Base-by-base conservation (phyloP, 169 alveolate genomes). In the Neospora caninum region DNA sequence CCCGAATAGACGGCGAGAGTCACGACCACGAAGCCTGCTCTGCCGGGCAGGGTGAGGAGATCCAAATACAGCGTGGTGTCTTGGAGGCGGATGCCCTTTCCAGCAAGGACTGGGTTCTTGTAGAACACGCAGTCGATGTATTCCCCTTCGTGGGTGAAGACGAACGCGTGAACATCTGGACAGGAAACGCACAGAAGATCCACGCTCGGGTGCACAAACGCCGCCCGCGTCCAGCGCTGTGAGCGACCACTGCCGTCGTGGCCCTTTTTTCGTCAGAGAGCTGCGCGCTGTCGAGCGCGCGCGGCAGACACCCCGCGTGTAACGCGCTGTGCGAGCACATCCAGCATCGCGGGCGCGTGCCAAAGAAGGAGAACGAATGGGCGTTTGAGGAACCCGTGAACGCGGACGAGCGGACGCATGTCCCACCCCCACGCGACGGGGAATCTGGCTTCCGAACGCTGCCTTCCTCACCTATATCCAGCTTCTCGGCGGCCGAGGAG, bases 1-100 rank as follows among this genome's bases (percentile, higher is more conserved):
- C 94, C 94, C 78, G 94, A 83, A 53, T 92, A 92, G 84, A 92
- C 87, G 0, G 94, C 94, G 80, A 92, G 84, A 38, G 94, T 92
- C n/a, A 89, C 69, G 82, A 92, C 94, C 92, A 92, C 83, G 92
- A 82, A 92, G 83, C 94, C 87, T 84, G 92, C 86, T 22, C 94
- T 36, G 39, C 42, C 78, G 36, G 94, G 94, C 25, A 92, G 69
- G 58, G 53, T 53, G 58, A 82, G 73, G 39, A 92, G 83, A 86
- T 92, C 94, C 84, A 92, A 91, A 42, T 80, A 91, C 69, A 92
- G 92, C 58, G 86, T 91, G 67, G 69, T 42, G 13, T 64, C 94
- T 41, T 84, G 92, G 43, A 92, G 91, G 29, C 92, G 91, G 64
- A 92, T 70, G 36, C 94, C 83, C 42, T 45, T 84, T 20, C 94